These are phyloP conservation scores for Jamesozyma hellenica DNA, from an alignment of 805 yeast genomes.

Conservation along the genomic window DNA sequence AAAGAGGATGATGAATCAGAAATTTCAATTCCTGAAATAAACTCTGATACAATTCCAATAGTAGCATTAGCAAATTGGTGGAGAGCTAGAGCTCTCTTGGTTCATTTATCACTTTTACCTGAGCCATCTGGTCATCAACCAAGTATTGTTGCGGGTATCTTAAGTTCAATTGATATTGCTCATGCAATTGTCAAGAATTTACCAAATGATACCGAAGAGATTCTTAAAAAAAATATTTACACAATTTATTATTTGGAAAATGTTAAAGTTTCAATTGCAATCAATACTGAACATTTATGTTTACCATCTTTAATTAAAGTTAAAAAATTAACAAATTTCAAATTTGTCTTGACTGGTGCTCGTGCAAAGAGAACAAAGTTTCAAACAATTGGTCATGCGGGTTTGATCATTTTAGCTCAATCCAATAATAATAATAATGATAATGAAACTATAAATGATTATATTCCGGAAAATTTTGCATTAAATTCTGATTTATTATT, in stretches of 20 bases:
- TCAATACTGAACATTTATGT: conserved; percentile 54
- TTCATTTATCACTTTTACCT: conserved; percentile 52
- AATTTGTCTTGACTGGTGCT: conserved; percentile 72
- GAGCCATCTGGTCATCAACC: conserved; percentile 47
- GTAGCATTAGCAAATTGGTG: conserved; percentile 57
- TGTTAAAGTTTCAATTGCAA: conserved; percentile 53
- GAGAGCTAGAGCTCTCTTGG: conserved; percentile 59
- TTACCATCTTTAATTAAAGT: conserved; percentile 46
- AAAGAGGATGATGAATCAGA: conserved; percentile 11
- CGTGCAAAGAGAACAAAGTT: conserved; percentile 79
- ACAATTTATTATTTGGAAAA: conserved; percentile 52
- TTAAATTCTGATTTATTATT: conserved; percentile 69
- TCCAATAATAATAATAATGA: conserved; percentile 16
- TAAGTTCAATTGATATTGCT: conserved; percentile 22
- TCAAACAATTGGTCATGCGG: conserved; percentile 62
- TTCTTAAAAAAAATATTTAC: conserved; percentile 32
- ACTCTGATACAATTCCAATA: conserved; percentile 26
- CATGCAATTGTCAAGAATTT: conserved; percentile 19
- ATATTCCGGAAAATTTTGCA: conserved; percentile 46
- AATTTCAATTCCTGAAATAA: conserved; percentile 10
- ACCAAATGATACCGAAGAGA: conserved; percentile 17
- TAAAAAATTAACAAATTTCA: conserved; percentile 47
- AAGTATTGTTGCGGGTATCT: conserved; percentile 29
- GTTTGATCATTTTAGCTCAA: conserved; percentile 68
- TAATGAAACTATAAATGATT: conserved; percentile 12